These are phyloP conservation scores for Cryptosporidium ubiquitum DNA, from an alignment of 169 alveolate species.

Conservation along the genomic window DNA sequence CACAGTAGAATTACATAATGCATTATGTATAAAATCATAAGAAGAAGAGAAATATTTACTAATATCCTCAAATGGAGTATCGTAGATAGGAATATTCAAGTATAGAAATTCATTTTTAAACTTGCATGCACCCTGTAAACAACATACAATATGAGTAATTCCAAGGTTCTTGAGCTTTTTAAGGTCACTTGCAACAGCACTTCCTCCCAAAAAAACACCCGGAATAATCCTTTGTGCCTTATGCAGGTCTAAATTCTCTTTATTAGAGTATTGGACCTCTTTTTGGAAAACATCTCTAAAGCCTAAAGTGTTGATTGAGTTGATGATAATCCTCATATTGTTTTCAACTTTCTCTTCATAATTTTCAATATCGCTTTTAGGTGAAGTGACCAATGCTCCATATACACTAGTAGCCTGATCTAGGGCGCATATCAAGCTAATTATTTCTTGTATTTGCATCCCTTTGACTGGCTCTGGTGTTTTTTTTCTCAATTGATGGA, in stretches of 20 bases:
- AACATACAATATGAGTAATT: slow-evolving; percentile 61
- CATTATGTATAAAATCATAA: slow-evolving; percentile 49
- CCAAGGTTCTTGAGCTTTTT: slow-evolving; percentile 47
- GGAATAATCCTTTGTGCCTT: slow-evolving; percentile 71
- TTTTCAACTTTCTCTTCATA: slow-evolving; percentile 16
- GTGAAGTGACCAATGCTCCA: slow-evolving; percentile 52
- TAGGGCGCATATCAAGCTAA: background rate
- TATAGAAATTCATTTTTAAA: slow-evolving; percentile 45
- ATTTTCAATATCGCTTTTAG: background rate
- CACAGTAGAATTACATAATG: slow-evolving; percentile 19
- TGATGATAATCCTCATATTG: slow-evolving; percentile 1
- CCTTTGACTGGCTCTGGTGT: background rate
- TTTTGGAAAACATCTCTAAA: slow-evolving; percentile 11
- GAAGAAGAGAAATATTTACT: slow-evolving; percentile 29
- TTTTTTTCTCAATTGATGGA: slow-evolving; percentile 33
- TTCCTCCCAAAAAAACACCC: slow-evolving; percentile 59
- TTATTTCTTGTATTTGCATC: background rate
- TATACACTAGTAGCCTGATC: slow-evolving; percentile 19
- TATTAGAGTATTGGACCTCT: slow-evolving; percentile 35
- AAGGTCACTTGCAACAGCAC: slow-evolving; percentile 32
- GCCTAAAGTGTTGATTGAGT: slow-evolving; percentile 19
- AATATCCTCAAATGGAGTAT: slow-evolving; percentile 63
- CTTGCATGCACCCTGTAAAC: slow-evolving; percentile 41
- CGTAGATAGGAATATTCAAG: slow-evolving; percentile 49
- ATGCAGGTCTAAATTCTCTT: slow-evolving; percentile 49